Evolutionary conservation across 495 filamentous ascomycete species (phyloP), one percentile per base, ranked within the genome.

Genomic region (Penicillium manginii): DNA sequence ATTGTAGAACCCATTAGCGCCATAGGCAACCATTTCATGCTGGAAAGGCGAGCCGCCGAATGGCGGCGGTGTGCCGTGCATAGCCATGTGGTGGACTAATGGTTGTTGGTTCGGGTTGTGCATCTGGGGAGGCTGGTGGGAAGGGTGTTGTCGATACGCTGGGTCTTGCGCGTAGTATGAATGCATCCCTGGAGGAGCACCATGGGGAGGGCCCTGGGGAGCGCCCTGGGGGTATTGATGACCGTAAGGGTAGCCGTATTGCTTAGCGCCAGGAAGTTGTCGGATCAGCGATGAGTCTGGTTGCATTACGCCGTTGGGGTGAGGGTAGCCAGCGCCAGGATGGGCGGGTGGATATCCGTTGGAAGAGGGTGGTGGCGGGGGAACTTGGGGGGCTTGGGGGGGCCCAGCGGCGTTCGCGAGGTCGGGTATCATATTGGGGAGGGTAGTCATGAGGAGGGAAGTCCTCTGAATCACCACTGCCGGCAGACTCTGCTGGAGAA

Each of bases 391-490:
- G 22, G 69, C 64, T 48, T 69, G 69, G 33, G 67, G 70, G 69
- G 33, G 67, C 69, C 70, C 73, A 80, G 35, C 61, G 71, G 18
- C 72, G 68, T 42, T 80, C 76, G 15, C 67, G 70, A 54, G 71
- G 59, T 17, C 64, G 61, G 52, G 73, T 78, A 33, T 63, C 65
- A 63, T 75, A 80, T 33, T 57, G 60, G 51, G 52, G 57, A 2
- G 67, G 64, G 59, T 73, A 80, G n/a, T n/a, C n/a, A n/a, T 57
- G 60, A 51, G 52, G 57, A 2, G 67, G 64, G 59, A 72, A 80
- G n/a, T 83, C 82, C 18, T 85, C 73, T n/a, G 80, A 81, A 56
- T 82, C 82, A 62, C 70, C 75, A 54, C 80, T 85, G 62, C 76
- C 81, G n/a, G 81, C 75, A 18, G 78, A 77, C 19, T 81, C 78